phyloP scores from a whole-genome alignment of 805 yeast genomes.

The Cyberlindnera meyerae region DNA sequence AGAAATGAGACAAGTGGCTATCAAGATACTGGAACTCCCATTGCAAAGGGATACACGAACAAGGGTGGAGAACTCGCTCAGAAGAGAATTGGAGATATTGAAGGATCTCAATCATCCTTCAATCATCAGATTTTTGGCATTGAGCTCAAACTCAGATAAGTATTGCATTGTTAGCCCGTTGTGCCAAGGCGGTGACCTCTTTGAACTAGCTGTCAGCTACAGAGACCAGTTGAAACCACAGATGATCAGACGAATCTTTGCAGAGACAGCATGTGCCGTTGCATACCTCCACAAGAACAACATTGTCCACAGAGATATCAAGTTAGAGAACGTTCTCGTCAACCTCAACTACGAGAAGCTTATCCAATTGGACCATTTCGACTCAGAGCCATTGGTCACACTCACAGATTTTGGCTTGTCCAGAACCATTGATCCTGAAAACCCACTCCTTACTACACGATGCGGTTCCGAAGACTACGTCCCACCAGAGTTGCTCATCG shows the following conservation, averaged over 20 bases:
- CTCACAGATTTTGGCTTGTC: slow-evolving; percentile 90
- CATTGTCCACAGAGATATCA: slow-evolving; percentile 87
- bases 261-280: slow-evolving; percentile 68
- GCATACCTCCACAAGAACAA: slow-evolving; percentile 60
- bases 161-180: slow-evolving; percentile 62
- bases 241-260: slow-evolving; percentile 56
- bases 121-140: slow-evolving; percentile 56
- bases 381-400: slow-evolving; percentile 40
- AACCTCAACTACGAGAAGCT: slow-evolving; percentile 34
- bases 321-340: slow-evolving; percentile 76
- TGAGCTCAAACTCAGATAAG: slow-evolving; percentile 26
- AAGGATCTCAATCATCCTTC: slow-evolving; percentile 59
- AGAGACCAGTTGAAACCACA: slow-evolving; percentile 41
- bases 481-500: slow-evolving; percentile 89
- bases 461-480: slow-evolving; percentile 98
- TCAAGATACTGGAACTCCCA: slow-evolving; percentile 55
- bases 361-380: slow-evolving; percentile 12
- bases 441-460: slow-evolving; percentile 71
- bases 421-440: slow-evolving; percentile 53
- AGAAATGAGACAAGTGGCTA: slow-evolving; percentile 46
- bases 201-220: slow-evolving; percentile 49
- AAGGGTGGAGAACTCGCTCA: slow-evolving; percentile 55
- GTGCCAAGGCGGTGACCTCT: slow-evolving; percentile 82
- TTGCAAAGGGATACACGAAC: slow-evolving; percentile 38
- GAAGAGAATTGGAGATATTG: slow-evolving; percentile 73